Percentiles rank a stretch among this genome's conserved stretches.
These are phyloP conservation scores for Phytophthora tubulina DNA, from an alignment of 352 stramenopile species.

Conservation along the genomic window DNA sequence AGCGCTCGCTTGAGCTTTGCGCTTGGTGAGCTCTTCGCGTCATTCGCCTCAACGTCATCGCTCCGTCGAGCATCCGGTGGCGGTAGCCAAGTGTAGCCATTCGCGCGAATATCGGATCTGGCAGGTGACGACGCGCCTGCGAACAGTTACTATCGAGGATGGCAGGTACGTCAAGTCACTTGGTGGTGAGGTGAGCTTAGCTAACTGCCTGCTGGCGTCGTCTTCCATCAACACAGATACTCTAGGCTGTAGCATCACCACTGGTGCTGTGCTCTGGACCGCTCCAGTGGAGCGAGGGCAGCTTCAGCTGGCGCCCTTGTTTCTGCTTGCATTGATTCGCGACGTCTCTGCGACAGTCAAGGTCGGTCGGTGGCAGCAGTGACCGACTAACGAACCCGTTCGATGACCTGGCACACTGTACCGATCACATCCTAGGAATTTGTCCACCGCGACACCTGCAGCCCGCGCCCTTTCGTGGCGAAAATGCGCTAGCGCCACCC, in stretches of 20 bases:
- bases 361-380: slow-evolving; percentile 3
- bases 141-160: slow-evolving; percentile 18
- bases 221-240: too few relatives aligned
- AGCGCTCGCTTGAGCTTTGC: not conserved
- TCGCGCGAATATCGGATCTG: slow-evolving; percentile 3
- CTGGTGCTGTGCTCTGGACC: too few relatives aligned
- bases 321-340: slow-evolving; percentile 16
- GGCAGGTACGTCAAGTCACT: not conserved
- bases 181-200: too few relatives aligned
- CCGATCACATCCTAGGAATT: slow-evolving; percentile 11
- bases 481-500: slow-evolving; percentile 8
- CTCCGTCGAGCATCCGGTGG: slow-evolving; percentile 6
- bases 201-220: too few relatives aligned
- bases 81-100: slow-evolving; percentile 13
- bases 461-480: slow-evolving; percentile 10
- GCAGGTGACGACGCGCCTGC: not conserved
- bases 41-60: not conserved
- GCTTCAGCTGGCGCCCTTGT: not conserved
- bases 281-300: not conserved
- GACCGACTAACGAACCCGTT: not conserved
- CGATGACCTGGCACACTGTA: not conserved
- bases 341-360: slow-evolving; percentile 33
- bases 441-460: slow-evolving; percentile 8
- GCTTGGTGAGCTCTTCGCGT: not conserved
- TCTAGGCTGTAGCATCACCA: too few relatives aligned